phyloP scores from a whole-genome alignment of 164 flowering plant species.

The Litsea cubeba region DNA sequence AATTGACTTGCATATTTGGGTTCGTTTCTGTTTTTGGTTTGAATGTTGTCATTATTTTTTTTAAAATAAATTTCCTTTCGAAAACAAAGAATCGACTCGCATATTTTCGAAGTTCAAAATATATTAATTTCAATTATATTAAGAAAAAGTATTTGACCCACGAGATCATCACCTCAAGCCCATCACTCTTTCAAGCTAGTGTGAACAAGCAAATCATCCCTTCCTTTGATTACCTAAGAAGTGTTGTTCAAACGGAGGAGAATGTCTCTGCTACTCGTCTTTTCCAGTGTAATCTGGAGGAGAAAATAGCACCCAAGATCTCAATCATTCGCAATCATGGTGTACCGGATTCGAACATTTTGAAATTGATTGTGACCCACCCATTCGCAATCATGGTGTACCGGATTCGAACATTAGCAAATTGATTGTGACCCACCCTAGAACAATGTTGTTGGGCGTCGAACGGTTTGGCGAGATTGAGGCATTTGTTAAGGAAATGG shows the following conservation, averaged over 20 bases:
- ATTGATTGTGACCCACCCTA: neutral
- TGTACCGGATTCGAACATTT: neutral
- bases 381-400: too few relatives aligned
- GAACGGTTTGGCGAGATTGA: conserved; percentile 6
- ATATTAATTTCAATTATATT: too few relatives aligned
- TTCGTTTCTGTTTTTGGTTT: too few relatives aligned
- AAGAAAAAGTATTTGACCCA: too few relatives aligned
- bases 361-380: neutral
- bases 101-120: too few relatives aligned
- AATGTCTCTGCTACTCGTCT: neutral
- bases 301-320: neutral
- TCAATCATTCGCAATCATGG: neutral
- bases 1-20: too few relatives aligned
- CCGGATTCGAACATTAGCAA: too few relatives aligned
- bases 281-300: neutral
- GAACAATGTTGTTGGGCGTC: neutral
- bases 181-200: neutral
- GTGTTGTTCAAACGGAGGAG: neutral
- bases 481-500: neutral
- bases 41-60: too few relatives aligned
- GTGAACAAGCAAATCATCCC: conserved; percentile 1
- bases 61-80: too few relatives aligned
- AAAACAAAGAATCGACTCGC: too few relatives aligned
- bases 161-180: too few relatives aligned
- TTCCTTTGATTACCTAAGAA: neutral